Percentiles rank a stretch among this genome's conserved stretches.
These are phyloP conservation scores for Phytophthora rubi DNA, from an alignment of 352 stramenopile genomes.

Conservation along the genomic window DNA sequence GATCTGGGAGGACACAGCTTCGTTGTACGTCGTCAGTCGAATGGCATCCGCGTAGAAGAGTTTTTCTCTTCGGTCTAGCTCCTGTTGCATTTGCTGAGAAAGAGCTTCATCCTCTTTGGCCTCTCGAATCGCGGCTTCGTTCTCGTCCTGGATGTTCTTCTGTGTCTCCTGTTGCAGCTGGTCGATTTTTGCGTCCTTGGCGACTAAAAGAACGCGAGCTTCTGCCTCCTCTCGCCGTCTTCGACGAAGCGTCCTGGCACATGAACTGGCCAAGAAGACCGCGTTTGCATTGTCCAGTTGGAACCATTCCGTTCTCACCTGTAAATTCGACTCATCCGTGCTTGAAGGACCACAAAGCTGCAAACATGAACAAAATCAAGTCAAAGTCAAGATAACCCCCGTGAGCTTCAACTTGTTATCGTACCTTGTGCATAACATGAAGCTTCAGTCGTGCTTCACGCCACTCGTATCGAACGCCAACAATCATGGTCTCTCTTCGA, in stretches of 20 bases:
- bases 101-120: slow-evolving; percentile 45
- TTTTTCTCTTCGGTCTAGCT: slow-evolving; percentile 46
- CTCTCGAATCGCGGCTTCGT: slow-evolving; percentile 39
- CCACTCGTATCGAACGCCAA: slow-evolving; percentile 75
- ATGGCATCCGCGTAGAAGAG: slow-evolving; percentile 63
- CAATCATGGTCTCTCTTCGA: slow-evolving; percentile 48
- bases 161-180: slow-evolving; percentile 54
- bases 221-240: slow-evolving; percentile 48
- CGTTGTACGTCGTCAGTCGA: slow-evolving; percentile 72
- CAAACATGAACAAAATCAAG: not conserved
- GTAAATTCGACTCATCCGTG: not conserved
- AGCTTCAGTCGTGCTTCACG: slow-evolving; percentile 69
- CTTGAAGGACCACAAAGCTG: slow-evolving; percentile 31
- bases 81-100: slow-evolving; percentile 39
- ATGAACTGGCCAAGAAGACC: slow-evolving; percentile 59
- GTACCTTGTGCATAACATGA: slow-evolving; percentile 66
- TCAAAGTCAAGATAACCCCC: not conserved
- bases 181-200: slow-evolving; percentile 47
- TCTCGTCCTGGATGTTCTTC: slow-evolving; percentile 44
- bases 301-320: slow-evolving; percentile 39
- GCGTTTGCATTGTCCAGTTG: slow-evolving; percentile 54
- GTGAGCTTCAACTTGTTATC: slow-evolving; percentile 10
- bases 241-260: slow-evolving; percentile 36
- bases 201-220: slow-evolving; percentile 34
- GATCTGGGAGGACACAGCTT: slow-evolving; percentile 64